Conservation (phyloP, 441 rosid genomes). For the Erodium chrysanthum region DNA sequence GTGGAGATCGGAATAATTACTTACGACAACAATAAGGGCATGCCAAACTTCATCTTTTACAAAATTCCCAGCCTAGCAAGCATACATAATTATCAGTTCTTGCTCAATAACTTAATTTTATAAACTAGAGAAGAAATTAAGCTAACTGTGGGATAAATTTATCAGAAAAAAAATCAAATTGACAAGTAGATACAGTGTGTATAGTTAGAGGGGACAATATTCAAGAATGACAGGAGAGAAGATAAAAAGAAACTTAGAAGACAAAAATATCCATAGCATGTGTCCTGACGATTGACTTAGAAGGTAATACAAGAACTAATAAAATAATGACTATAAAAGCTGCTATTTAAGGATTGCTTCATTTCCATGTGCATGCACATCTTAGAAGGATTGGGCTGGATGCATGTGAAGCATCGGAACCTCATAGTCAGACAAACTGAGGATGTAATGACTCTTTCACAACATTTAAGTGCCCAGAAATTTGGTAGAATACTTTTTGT, state of each 20-base stretch:
- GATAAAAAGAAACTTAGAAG: neutral
- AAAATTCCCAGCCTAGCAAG: constrained; percentile 92
- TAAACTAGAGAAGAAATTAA: neutral
- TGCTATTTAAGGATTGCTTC: neutral
- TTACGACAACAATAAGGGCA: constrained; percentile 79
- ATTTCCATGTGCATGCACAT: neutral
- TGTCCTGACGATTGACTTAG: neutral
- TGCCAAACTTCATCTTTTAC: constrained; percentile 98
- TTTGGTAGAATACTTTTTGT: neutral
- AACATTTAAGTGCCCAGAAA: too few species aligned
- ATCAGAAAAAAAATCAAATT: neutral
- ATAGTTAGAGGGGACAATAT: neutral
- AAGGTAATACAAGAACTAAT: neutral
- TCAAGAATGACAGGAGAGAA: neutral
- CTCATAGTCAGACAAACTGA: too few species aligned
- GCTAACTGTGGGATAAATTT: neutral
- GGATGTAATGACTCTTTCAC: too few species aligned
- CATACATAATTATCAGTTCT: constrained; percentile 29
- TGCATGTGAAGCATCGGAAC: too few species aligned
- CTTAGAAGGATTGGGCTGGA: neutral
- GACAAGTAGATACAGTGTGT: neutral
- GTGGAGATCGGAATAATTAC: constrained; percentile 92
- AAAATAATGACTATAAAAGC: neutral
- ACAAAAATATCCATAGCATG: neutral
- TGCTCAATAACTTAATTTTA: constrained; percentile 2